phyloP scores from a whole-genome alignment of 257 asterid species.

The Nicotiana tabacum region DNA sequence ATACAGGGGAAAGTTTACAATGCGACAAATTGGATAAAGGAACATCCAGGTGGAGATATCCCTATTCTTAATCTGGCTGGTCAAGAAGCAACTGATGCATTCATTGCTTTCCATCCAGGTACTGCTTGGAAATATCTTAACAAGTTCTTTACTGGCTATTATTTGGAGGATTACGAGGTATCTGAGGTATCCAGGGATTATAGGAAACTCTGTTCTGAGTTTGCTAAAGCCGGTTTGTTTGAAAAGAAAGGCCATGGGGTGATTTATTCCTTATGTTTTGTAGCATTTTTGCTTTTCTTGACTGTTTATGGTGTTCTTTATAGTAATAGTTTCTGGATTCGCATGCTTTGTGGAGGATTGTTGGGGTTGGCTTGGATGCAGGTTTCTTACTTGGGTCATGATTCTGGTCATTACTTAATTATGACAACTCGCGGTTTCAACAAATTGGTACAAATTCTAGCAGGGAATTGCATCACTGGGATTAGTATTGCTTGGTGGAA shows the following conservation, averaged over 20 bases:
- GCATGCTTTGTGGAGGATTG: slow-evolving; percentile 30
- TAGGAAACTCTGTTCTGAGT: slow-evolving; percentile 25
- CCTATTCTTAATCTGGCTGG: slow-evolving; percentile 36
- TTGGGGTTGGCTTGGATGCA: slow-evolving; percentile 42
- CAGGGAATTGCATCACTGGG: slow-evolving; percentile 85
- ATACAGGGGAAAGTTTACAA: slow-evolving; percentile 37
- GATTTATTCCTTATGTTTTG: slow-evolving; percentile 18
- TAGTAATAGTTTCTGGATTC: slow-evolving; percentile 25
- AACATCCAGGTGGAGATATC: slow-evolving; percentile 45
- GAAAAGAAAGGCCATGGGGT: slow-evolving; percentile 45
- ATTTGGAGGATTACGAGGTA: slow-evolving; percentile 32
- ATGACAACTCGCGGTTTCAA: slow-evolving; percentile 50
- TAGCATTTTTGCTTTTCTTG: slow-evolving; percentile 14
- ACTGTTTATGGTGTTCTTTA: slow-evolving; percentile 31
- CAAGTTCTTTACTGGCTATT: slow-evolving; percentile 32
- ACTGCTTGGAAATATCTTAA: slow-evolving; percentile 43
- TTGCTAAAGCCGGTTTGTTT: slow-evolving; percentile 35
- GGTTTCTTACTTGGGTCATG: slow-evolving; percentile 76
- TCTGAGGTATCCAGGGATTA: slow-evolving; percentile 47
- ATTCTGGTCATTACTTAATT: slow-evolving; percentile 81
- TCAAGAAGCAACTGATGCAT: slow-evolving; percentile 46
- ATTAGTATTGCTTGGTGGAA: slow-evolving; percentile 99
- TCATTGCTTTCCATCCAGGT: slow-evolving; percentile 49
- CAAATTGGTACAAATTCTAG: slow-evolving; percentile 51
- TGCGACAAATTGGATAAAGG: slow-evolving; percentile 34